Conservation (phyloP, 371 early-diverging fungal species). For the Mucor sp. region DNA sequence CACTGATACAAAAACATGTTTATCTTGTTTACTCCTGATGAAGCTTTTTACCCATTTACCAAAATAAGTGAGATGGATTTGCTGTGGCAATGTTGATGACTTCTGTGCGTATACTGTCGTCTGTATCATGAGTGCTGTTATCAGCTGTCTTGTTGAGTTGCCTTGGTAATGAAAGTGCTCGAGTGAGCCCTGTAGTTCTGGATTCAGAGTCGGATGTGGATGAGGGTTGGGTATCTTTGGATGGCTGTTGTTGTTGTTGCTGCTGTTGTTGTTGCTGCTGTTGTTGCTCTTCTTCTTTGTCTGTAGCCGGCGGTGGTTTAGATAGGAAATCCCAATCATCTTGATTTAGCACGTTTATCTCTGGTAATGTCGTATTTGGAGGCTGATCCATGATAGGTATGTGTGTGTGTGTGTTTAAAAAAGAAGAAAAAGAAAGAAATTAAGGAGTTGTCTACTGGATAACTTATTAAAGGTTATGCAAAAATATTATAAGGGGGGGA, state of each 20-base stretch:
- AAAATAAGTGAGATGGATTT: constrained; percentile 54
- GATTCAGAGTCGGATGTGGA: constrained; percentile 9
- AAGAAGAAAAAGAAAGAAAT: background rate
- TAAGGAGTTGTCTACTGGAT: background rate
- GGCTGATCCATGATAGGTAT: background rate
- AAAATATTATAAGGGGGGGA: background rate
- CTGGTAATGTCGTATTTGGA: constrained; percentile 1
- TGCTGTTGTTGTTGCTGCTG: background rate
- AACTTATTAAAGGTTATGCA: background rate
- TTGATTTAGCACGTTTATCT: constrained; percentile 11
- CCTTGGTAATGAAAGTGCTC: constrained; percentile 31
- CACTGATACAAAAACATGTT: background rate
- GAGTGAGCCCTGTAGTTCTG: constrained; percentile 23
- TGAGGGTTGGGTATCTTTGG: background rate
- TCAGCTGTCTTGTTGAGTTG: constrained; percentile 13
- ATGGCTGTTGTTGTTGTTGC: constrained; percentile 1
- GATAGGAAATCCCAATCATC: constrained; percentile 12
- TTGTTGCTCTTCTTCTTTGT: background rate
- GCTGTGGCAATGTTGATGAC: constrained; percentile 46
- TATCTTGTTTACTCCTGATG: background rate
- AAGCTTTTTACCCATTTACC: constrained; percentile 33
- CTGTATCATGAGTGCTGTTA: background rate
- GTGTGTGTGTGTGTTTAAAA: background rate
- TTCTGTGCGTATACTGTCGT: constrained; percentile 26
- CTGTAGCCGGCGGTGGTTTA: background rate